Percentiles rank a stretch among this genome's conserved stretches.
These are phyloP conservation scores for Cucumis sativus DNA, from an alignment of 306 rosid species.

Conservation along the genomic window DNA sequence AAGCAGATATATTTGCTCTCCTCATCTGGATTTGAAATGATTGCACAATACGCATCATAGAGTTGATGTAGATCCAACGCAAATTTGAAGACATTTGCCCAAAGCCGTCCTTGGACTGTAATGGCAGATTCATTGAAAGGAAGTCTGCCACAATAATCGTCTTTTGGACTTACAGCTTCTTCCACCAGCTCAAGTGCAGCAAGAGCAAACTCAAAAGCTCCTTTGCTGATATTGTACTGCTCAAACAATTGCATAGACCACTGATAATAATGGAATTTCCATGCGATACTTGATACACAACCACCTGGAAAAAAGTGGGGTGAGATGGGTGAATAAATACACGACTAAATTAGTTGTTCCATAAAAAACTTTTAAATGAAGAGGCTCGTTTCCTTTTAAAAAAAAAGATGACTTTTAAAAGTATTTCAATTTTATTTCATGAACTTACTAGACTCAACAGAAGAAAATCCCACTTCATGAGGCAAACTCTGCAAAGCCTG, in stretches of 20 bases:
- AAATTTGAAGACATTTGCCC: conserved; percentile 93
- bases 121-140: conserved; percentile 44
- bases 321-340: neutral
- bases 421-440: neutral
- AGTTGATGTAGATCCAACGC: conserved; percentile 65
- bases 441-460: conserved; percentile 54
- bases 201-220: conserved; percentile 92
- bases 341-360: neutral
- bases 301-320: conserved; percentile 28
- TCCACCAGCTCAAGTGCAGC: conserved; percentile 97
- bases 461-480: conserved; percentile 41
- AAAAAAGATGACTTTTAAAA: neutral
- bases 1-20: conserved; percentile 84
- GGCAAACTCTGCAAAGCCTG: conserved; percentile 77
- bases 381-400: no score
- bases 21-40: conserved; percentile 90
- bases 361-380: neutral
- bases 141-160: conserved; percentile 18
- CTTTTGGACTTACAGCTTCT: conserved; percentile 40
- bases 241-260: conserved; percentile 94
- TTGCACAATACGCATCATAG: conserved; percentile 88
- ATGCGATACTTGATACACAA: conserved; percentile 39
- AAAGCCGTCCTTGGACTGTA: conserved; percentile 68
- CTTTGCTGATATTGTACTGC: conserved; percentile 69
- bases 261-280: conserved; percentile 82